These are phyloP conservation scores for Cordyceps farinosa DNA, from an alignment of 2,329 filamentous ascomycete genomes.

Conservation along the genomic window DNA sequence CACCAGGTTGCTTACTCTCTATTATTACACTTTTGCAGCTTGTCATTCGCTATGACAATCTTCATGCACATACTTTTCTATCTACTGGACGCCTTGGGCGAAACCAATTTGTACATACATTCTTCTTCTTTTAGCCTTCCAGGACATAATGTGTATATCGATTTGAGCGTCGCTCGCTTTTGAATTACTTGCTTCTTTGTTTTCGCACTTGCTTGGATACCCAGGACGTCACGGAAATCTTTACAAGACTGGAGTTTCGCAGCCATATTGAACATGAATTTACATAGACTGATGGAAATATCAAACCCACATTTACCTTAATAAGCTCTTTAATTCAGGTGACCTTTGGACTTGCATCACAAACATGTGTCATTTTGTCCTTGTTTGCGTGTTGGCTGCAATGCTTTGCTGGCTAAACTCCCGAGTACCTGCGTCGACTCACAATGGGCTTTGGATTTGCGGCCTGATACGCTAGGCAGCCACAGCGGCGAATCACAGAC, in stretches of 20 bases:
- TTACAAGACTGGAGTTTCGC: constrained; percentile 18
- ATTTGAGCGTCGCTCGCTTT: not conserved
- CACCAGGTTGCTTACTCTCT: constrained; percentile 9
- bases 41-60: constrained; percentile 6
- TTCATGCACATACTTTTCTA: constrained; percentile 24
- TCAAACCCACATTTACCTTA: not conserved
- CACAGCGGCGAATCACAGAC: not conserved
- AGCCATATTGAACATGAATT: not conserved
- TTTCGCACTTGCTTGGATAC: constrained; percentile 32
- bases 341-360: not conserved
- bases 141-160: constrained; percentile 1
- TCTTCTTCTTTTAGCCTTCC: not conserved
- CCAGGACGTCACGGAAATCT: constrained; percentile 28
- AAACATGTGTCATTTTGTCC: not conserved
- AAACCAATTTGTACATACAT: constrained; percentile 14
- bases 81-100: not conserved
- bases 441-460: not conserved
- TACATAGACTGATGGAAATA: constrained; percentile 8
- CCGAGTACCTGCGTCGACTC: not conserved
- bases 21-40: constrained; percentile 8
- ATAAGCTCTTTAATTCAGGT: not conserved
- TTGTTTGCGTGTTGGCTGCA: not conserved
- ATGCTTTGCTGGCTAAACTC: not conserved
- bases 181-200: constrained; percentile 18
- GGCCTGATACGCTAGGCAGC: constrained; percentile 10